Percentiles rank a stretch among this genome's conserved stretches.
phyloP scores from a whole-genome alignment of 2,329 filamentous ascomycete species.

The Beauveria asiatica region DNA sequence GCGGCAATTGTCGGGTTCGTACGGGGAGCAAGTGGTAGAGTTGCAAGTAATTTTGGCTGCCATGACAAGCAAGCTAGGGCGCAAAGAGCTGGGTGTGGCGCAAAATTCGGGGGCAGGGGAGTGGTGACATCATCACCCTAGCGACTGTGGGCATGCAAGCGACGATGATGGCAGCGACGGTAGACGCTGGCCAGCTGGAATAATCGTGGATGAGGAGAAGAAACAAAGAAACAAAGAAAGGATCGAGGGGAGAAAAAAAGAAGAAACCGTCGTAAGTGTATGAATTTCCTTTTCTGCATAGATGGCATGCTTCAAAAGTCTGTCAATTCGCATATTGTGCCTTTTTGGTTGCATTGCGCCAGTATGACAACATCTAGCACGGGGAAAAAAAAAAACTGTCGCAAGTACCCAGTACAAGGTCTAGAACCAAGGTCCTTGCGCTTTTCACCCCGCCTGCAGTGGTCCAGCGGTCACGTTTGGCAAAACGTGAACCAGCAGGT shows the following conservation, averaged over 20 bases:
- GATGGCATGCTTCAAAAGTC: no score
- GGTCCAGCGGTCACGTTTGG: background rate
- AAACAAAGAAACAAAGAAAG: background rate
- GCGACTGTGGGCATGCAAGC: conserved; percentile 10
- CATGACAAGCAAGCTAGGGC: no score
- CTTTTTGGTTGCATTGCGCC: background rate
- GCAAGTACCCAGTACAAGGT: conserved; percentile 8
- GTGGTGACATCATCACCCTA: conserved; percentile 27
- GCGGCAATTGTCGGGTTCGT: conserved; percentile 5
- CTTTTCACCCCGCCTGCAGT: no score
- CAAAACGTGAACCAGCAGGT: background rate
- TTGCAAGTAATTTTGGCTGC: no score
- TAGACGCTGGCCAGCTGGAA: background rate
- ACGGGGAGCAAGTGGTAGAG: no score
- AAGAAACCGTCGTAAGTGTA: no score
- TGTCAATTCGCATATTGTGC: no score
- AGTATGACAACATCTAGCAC: conserved; percentile 4
- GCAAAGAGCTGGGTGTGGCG: background rate
- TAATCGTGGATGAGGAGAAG: background rate
- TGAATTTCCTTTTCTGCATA: no score
- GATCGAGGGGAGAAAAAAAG: background rate
- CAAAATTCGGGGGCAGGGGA: background rate
- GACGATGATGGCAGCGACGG: background rate
- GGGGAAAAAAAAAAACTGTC: background rate
- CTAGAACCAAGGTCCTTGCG: background rate